phyloP scores from a whole-genome alignment of 2,329 filamentous ascomycete species.

The Drechmeria coniospora region DNA sequence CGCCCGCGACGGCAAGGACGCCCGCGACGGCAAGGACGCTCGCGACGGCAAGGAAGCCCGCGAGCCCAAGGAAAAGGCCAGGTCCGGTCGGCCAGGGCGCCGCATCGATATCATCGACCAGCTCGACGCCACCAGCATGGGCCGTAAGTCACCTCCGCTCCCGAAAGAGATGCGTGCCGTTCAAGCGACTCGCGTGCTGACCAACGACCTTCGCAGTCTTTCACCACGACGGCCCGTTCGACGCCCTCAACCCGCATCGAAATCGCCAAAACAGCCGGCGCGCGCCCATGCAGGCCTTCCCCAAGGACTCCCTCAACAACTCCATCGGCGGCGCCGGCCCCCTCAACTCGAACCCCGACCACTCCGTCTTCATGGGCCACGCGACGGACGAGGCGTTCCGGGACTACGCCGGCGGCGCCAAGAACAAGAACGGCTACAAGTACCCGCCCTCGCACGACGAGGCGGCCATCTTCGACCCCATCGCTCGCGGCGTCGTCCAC shows the following conservation, averaged over 20 bases:
- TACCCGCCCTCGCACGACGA: conserved; percentile 18
- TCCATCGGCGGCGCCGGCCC: conserved; percentile 77
- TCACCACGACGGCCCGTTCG: conserved; percentile 94
- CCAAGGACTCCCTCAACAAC: conserved; percentile 85
- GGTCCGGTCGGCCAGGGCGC: conserved; percentile 29
- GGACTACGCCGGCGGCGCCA: conserved; percentile 47
- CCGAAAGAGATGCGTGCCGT: not conserved
- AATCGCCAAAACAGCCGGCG: conserved; percentile 71
- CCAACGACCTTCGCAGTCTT: conserved; percentile 64
- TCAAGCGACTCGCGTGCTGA: too few species aligned
- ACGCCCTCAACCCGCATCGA: conserved; percentile 87
- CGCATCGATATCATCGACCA: conserved; percentile 87
- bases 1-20: conserved; percentile 7
- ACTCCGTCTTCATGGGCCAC: conserved; percentile 73
- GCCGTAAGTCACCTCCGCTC: conserved; percentile 43
- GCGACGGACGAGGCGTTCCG: conserved; percentile 71
- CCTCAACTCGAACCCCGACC: conserved; percentile 64
- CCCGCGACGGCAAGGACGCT: conserved; percentile 23
- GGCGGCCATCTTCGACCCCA: conserved; percentile 51
- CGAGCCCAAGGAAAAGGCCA: conserved; percentile 28
- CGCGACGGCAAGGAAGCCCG: conserved; percentile 24
- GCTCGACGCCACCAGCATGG: conserved; percentile 88
- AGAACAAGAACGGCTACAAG: conserved; percentile 13
- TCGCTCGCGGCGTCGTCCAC: conserved; percentile 54
- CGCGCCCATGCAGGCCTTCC: conserved; percentile 93